Conservation (phyloP, 2,329 filamentous ascomycete species). For the Epichloe uncinata region DNA sequence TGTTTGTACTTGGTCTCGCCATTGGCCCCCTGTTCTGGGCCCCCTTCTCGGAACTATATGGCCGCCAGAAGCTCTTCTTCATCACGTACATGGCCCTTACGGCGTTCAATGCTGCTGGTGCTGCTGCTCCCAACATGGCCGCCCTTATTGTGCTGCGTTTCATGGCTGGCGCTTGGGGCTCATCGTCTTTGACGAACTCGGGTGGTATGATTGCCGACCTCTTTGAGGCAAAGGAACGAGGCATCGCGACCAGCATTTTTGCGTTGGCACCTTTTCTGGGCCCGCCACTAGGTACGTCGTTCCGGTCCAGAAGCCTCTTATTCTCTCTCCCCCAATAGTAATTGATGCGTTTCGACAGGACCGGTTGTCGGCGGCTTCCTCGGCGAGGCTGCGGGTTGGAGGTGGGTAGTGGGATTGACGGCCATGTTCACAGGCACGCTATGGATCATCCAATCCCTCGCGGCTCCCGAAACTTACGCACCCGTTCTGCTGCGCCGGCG, state of each 20-base stretch:
- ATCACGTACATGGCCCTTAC: constrained; percentile 43
- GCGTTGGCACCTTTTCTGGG: constrained; percentile 52
- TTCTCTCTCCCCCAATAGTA: background rate
- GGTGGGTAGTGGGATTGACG: constrained; percentile 51
- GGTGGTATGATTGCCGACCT: constrained; percentile 53
- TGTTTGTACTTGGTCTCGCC: constrained; percentile 50
- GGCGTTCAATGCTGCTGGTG: constrained; percentile 47
- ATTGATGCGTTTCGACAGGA: constrained; percentile 15
- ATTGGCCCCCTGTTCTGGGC: constrained; percentile 54
- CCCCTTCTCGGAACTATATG: constrained; percentile 51
- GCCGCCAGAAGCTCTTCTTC: constrained; percentile 46
- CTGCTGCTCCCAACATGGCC: constrained; percentile 42
- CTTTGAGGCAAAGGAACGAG: constrained; percentile 40
- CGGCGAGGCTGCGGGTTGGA: constrained; percentile 45
- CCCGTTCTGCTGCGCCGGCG: constrained; percentile 42
- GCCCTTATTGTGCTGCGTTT: constrained; percentile 56
- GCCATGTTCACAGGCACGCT: constrained; percentile 46
- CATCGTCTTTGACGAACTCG: constrained; percentile 48
- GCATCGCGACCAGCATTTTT: constrained; percentile 45
- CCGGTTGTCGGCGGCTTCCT: constrained; percentile 52
- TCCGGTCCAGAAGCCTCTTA: background rate
- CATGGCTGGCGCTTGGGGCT: constrained; percentile 49
- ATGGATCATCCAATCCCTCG: constrained; percentile 37
- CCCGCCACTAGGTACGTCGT: constrained; percentile 33
- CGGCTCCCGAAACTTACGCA: constrained; percentile 47